Conservation (phyloP, 257 asterid genomes). For the Solanum verrucosum region DNA sequence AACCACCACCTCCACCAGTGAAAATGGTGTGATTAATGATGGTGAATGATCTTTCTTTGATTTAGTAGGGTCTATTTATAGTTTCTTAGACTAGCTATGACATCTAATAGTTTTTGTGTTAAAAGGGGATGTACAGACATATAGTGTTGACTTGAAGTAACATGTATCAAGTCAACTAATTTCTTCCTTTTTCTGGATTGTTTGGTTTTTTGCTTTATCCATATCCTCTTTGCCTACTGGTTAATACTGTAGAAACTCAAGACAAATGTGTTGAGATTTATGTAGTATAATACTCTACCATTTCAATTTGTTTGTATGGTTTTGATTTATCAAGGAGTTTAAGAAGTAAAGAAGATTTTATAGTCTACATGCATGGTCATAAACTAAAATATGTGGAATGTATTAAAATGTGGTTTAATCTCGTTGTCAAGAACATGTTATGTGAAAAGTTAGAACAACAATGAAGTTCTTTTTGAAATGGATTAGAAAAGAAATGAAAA, state of each 20-base stretch:
- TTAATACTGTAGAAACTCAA: not conserved
- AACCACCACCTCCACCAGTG: slow-evolving; percentile 1
- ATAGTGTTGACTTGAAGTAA: not conserved
- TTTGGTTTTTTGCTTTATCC: not conserved
- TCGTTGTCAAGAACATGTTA: no score
- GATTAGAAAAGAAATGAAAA: not conserved
- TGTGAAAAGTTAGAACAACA: no score
- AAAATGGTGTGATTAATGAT: slow-evolving; percentile 5
- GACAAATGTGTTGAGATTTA: not conserved
- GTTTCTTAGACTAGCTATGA: not conserved
- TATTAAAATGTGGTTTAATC: no score
- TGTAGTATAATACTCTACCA: not conserved
- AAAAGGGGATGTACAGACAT: not conserved
- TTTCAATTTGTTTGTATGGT: not conserved
- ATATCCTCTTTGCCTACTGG: not conserved
- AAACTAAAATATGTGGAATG: no score
- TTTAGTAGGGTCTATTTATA: not conserved
- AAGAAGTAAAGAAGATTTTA: no score
- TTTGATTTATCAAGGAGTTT: not conserved
- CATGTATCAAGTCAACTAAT: not conserved
- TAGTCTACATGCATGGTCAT: not conserved
- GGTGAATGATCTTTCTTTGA: slow-evolving; percentile 3
- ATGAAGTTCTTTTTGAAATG: no score
- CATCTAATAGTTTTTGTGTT: not conserved
- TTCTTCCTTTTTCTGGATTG: not conserved